Base-by-base conservation (phyloP, 306 rosid species). In the Arachis stenosperma region DNA sequence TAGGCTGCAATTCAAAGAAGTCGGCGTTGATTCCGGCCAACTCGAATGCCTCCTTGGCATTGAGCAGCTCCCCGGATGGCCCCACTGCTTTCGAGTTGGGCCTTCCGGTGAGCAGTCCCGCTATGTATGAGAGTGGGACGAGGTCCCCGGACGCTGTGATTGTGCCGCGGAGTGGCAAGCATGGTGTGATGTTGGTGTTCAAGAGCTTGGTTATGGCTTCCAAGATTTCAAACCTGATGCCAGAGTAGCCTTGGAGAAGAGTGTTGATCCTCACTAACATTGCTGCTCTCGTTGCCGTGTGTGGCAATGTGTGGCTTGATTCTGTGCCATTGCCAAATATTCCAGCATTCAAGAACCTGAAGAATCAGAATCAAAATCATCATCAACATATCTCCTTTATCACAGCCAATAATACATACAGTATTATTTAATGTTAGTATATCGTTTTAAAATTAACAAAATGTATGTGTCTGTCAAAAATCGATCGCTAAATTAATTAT, bases 181-280 rank as follows among this genome's bases (percentile, higher is more conserved):
- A 85, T 0, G 98, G 98, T 10, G 98, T 93, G 62, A 93, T 56
- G 33, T 93, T 90, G 70, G 50, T 64, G 84, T 93, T 93, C 15
- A 93, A 83, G 13, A 93, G 76, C 55, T 87, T 90, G 17, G 97
- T 72, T 4, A 92, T 86, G 75, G 93, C 90, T 77, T 92, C 98
- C 43, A 92, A 14, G 73, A 92, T 90, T 79, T 92, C 97, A 41
- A 92, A 92, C 77, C 98, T 80, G 1, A 92, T 92, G 51, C 98
- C 98, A 0, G 98, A 92, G 84, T 92, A 92, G 7, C 98, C 98
- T 64, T 92, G 98, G n/a, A 93, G 93, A 37, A 93, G 98, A 2
- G 98, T 90, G 84, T 93, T 93, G 65, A 87, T 89, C 36, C 98
- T 73, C 37, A 93, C 98, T 0, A 93, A 65, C 90, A 93, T 89